These are phyloP conservation scores for Capsicum chinense DNA, from an alignment of 257 asterid species.

Conservation along the genomic window DNA sequence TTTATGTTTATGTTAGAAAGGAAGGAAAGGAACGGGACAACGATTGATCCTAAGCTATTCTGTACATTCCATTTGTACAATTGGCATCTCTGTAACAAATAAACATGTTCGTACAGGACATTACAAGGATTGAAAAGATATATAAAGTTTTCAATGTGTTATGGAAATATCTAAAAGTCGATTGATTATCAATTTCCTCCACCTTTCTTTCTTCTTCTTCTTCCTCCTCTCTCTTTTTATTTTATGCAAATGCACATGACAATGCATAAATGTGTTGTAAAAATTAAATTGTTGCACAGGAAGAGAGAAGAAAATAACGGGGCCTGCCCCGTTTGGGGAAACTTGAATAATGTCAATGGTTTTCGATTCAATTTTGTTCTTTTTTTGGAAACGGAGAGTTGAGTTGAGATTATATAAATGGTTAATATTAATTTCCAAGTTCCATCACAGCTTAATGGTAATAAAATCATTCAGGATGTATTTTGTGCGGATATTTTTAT, in stretches of 20 bases:
- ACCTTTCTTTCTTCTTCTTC: slow-evolving; percentile 29
- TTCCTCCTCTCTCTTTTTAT: slow-evolving; percentile 26
- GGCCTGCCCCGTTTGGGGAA: slow-evolving; percentile 21
- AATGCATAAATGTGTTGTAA: slow-evolving; percentile 3
- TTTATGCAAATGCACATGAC: slow-evolving; percentile 8
- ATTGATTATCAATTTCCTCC: neutral
- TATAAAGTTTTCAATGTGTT: neutral
- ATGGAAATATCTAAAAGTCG: slow-evolving; percentile 8
- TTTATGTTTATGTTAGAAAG: neutral
- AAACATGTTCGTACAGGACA: neutral
- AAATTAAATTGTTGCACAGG: neutral
- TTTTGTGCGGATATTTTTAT: neutral
- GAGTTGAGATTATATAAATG: slow-evolving; percentile 1
- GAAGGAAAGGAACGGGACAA: neutral
- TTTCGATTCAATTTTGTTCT: neutral
- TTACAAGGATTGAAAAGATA: neutral
- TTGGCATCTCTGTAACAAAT: neutral
- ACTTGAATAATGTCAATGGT: slow-evolving; percentile 18
- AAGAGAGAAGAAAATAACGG: slow-evolving; percentile 25
- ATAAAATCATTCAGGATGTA: neutral
- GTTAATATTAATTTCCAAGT: neutral
- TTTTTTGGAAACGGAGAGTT: neutral
- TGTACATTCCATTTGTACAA: neutral
- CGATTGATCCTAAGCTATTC: slow-evolving; percentile 1
- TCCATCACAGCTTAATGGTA: slow-evolving; percentile 18